These are phyloP conservation scores for Mucor irregularis DNA, from an alignment of 371 early-diverging fungal species.

Conservation along the genomic window DNA sequence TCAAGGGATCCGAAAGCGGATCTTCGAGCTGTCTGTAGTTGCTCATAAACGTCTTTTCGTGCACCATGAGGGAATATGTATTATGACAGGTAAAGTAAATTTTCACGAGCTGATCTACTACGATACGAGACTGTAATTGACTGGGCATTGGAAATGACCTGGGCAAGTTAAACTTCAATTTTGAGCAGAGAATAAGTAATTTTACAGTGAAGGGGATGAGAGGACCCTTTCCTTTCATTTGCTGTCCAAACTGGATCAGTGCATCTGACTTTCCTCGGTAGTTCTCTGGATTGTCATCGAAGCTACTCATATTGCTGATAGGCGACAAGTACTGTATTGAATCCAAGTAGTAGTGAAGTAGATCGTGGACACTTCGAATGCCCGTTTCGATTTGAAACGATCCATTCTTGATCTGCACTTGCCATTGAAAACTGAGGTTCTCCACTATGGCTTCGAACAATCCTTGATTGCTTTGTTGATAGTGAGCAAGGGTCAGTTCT, in stretches of 20 bases:
- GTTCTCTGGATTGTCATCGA: no score
- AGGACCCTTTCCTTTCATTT: neutral
- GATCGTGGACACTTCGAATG: conserved; percentile 11
- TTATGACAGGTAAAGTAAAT: conserved; percentile 15
- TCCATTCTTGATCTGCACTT: conserved; percentile 4
- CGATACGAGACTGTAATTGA: neutral
- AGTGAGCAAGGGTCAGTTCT: neutral
- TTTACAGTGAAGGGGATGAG: neutral
- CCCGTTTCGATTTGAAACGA: conserved; percentile 18
- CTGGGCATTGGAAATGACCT: neutral
- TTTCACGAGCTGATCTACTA: neutral
- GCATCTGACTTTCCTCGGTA: no score
- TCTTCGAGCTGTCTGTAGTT: neutral
- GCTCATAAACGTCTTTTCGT: conserved; percentile 7
- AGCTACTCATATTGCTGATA: no score
- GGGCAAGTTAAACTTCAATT: no score
- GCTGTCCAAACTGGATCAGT: no score
- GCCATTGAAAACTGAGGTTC: conserved; percentile 8
- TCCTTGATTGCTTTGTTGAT: no score
- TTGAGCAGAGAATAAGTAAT: neutral
- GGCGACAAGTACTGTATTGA: neutral
- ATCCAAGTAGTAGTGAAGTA: no score
- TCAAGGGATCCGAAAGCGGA: neutral
- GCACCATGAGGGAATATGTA: neutral
- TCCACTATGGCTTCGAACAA: neutral